phyloP scores from a whole-genome alignment of 441 rosid species.

The California macrophylla region DNA sequence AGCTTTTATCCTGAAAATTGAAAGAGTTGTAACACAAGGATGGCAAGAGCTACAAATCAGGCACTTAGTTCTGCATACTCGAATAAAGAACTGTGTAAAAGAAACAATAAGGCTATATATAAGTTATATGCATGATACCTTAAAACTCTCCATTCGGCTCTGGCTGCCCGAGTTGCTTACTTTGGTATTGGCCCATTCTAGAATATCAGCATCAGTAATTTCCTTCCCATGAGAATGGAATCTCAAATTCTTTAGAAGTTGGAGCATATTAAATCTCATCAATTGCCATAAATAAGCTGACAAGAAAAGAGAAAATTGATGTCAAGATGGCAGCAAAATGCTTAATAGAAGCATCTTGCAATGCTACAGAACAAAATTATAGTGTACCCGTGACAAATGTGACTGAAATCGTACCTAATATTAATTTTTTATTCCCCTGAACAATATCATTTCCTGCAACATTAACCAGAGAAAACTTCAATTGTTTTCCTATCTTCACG shows the following conservation, averaged over 20 bases:
- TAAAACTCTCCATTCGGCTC: slow-evolving; percentile 49
- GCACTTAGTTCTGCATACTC: not conserved
- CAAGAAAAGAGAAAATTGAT: slow-evolving; percentile 2
- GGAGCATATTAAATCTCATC: slow-evolving; percentile 70
- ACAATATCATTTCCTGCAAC: slow-evolving; percentile 72
- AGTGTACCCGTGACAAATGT: not conserved
- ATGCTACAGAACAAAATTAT: not conserved
- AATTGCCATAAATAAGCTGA: slow-evolving; percentile 69
- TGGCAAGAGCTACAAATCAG: not conserved
- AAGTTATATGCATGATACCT: slow-evolving; percentile 30
- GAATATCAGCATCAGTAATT: slow-evolving; percentile 53
- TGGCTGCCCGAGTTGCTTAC: slow-evolving; percentile 46
- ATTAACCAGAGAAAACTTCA: slow-evolving; percentile 66
- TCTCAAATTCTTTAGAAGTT: slow-evolving; percentile 62
- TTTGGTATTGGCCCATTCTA: slow-evolving; percentile 62
- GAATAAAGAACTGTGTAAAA: not conserved
- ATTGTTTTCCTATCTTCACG: slow-evolving; percentile 62
- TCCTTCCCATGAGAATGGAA: slow-evolving; percentile 59
- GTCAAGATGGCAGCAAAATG: not conserved
- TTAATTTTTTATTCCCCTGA: slow-evolving; percentile 66
- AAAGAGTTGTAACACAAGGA: slow-evolving; percentile 1
- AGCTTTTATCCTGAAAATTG: slow-evolving; percentile 47
- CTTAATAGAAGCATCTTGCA: not conserved
- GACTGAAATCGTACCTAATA: slow-evolving; percentile 37
- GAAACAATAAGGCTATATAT: not conserved